Evolutionary conservation across 2,329 filamentous ascomycete species (phyloP).

Genomic region (Cordyceps militaris): DNA sequence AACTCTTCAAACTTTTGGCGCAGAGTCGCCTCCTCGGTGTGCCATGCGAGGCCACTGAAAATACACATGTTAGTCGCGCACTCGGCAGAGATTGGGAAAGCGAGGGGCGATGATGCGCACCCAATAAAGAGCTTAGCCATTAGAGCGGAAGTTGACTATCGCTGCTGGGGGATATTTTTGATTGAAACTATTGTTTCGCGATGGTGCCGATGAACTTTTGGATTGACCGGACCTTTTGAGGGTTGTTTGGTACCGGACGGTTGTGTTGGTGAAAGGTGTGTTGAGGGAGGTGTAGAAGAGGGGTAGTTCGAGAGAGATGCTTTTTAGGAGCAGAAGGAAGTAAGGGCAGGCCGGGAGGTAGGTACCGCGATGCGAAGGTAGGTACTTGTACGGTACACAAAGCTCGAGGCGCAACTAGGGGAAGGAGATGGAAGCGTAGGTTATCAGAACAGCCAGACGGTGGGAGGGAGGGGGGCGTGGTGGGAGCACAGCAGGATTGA

Average conservation of each 20-base stretch:
- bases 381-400: constrained; percentile 3
- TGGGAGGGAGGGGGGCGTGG: constrained; percentile 8
- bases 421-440: not conserved
- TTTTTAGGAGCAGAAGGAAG: constrained; percentile 1
- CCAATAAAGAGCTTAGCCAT: constrained; percentile 97
- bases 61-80: constrained; percentile 9
- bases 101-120: constrained; percentile 45
- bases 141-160: constrained; percentile 19
- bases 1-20: constrained; percentile 90
- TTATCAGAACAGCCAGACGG: constrained; percentile 8
- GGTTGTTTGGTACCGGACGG: not conserved
- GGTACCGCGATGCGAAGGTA: not conserved
- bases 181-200: not conserved
- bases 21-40: constrained; percentile 84
- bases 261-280: constrained; percentile 12
- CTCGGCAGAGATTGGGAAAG: not conserved
- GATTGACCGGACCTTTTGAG: not conserved
- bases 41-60: constrained; percentile 88
- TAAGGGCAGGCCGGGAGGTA: not conserved
- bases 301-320: not conserved
- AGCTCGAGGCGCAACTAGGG: not conserved
- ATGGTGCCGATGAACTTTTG: not conserved
- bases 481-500: not conserved
- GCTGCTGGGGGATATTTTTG: not conserved
- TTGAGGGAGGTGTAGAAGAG: constrained; percentile 14